Conservation (phyloP, 768 basidiomycete genomes). For the Tephrocybe rancida region DNA sequence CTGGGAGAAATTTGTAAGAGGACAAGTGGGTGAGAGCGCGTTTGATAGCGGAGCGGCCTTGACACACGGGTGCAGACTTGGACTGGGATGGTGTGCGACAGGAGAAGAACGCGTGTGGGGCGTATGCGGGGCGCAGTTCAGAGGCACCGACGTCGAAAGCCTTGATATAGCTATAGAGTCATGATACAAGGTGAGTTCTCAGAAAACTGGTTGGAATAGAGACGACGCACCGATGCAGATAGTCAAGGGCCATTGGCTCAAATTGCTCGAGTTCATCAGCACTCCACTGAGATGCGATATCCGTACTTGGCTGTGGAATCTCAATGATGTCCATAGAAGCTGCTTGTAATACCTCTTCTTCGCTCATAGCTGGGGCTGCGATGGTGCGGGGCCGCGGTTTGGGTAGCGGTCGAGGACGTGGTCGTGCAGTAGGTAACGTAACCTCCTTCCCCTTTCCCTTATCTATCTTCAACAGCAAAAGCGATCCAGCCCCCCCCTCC, state of each 20-base stretch:
- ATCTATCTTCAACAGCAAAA: not conserved
- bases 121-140: slow-evolving; percentile 26
- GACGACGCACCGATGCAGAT: slow-evolving; percentile 11
- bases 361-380: not conserved
- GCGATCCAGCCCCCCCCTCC: no score
- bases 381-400: not conserved
- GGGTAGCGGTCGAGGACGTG: not conserved
- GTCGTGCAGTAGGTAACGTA: not conserved
- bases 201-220: not conserved
- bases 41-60: slow-evolving; percentile 18
- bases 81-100: slow-evolving; percentile 11
- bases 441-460: slow-evolving; percentile 7
- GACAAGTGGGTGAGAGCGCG: slow-evolving; percentile 4
- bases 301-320: not conserved
- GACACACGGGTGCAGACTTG: slow-evolving; percentile 6
- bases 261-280: slow-evolving; percentile 6
- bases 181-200: not conserved
- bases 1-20: slow-evolving; percentile 25
- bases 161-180: slow-evolving; percentile 19
- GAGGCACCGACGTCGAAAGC: slow-evolving; percentile 28
- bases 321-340: not conserved
- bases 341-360: not conserved
- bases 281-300: slow-evolving; percentile 1
- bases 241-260: slow-evolving; percentile 16
- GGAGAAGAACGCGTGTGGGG: slow-evolving; percentile 29